These are phyloP conservation scores for Scortechinia acanthostroma DNA, from an alignment of 2,329 filamentous ascomycete genomes.

Conservation along the genomic window DNA sequence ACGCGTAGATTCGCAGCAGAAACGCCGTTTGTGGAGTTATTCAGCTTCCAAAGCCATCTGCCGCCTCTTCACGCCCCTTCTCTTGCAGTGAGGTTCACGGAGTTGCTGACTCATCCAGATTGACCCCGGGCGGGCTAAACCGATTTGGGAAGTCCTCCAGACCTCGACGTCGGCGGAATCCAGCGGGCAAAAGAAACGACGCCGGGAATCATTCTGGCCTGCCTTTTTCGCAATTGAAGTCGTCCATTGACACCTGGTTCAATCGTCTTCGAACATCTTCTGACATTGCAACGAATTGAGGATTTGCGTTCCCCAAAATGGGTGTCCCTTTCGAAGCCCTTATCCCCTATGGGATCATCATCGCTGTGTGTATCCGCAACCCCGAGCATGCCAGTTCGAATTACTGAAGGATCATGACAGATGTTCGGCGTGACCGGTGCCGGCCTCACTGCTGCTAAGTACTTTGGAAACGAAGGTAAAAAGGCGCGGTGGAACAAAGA, in stretches of 20 bases:
- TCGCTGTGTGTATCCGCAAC: constrained; percentile 17
- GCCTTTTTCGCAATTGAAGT: constrained; percentile 4
- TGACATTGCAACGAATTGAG: constrained; percentile 7
- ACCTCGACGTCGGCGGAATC: neutral
- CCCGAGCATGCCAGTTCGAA: neutral
- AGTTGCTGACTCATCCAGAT: neutral
- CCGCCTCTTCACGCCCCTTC: neutral
- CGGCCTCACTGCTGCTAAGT: constrained; percentile 23
- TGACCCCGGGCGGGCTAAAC: neutral
- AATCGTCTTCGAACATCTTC: neutral
- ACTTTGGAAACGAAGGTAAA: constrained; percentile 27
- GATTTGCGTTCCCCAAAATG: constrained; percentile 16
- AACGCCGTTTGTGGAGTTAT: too few relatives aligned
- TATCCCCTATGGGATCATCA: constrained; percentile 28
- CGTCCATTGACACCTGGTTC: constrained; percentile 7
- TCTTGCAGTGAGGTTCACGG: neutral
- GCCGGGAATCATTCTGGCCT: too few relatives aligned
- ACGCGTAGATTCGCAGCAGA: neutral
- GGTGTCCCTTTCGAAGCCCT: constrained; percentile 30
- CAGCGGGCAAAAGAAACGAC: too few relatives aligned
- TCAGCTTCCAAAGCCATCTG: neutral
- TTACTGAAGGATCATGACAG: constrained; percentile 10
- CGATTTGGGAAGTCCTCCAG: neutral
- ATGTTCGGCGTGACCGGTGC: constrained; percentile 28
- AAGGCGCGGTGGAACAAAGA: constrained; percentile 25